Conservation (phyloP, 1,139 yeast species). For the Hyphopichia khmerensis region DNA sequence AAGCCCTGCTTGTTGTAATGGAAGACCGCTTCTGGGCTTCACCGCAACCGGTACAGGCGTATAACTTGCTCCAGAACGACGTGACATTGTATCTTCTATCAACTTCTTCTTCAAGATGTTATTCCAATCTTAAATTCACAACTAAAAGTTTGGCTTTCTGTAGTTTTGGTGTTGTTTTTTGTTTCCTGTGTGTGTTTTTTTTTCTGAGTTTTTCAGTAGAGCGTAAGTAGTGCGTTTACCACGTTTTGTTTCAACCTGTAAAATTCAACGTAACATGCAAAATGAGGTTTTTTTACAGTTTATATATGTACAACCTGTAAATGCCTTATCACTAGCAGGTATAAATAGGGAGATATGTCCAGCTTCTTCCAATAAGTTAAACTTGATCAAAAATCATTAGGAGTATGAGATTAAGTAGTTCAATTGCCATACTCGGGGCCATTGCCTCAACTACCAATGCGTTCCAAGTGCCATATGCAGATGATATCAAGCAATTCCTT, state of each 20-base stretch:
- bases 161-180: not conserved
- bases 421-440: conserved; percentile 4
- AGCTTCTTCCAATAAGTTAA: not conserved
- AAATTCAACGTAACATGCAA: too few relatives aligned
- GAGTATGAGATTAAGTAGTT: conserved; percentile 5
- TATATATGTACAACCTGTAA: not conserved
- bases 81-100: not conserved
- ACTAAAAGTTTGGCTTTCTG: too few relatives aligned
- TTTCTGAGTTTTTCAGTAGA: too few relatives aligned
- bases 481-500: conserved; percentile 7
- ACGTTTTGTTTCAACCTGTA: not conserved
- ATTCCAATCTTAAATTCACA: too few relatives aligned
- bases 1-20: not conserved
- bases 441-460: conserved; percentile 5
- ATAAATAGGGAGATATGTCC: not conserved
- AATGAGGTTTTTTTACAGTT: too few relatives aligned
- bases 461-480: conserved; percentile 3
- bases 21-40: not conserved
- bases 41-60: conserved; percentile 1
- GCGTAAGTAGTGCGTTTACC: too few relatives aligned
- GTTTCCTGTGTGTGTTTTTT: too few relatives aligned
- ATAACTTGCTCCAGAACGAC: not conserved
- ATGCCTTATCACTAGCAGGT: not conserved
- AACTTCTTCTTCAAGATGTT: too few relatives aligned
- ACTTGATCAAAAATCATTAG: not conserved